Evolutionary conservation across 805 yeast species (phyloP), one percentile per base, ranked within the genome.

Genomic region (Kodamaea laetipori): DNA sequence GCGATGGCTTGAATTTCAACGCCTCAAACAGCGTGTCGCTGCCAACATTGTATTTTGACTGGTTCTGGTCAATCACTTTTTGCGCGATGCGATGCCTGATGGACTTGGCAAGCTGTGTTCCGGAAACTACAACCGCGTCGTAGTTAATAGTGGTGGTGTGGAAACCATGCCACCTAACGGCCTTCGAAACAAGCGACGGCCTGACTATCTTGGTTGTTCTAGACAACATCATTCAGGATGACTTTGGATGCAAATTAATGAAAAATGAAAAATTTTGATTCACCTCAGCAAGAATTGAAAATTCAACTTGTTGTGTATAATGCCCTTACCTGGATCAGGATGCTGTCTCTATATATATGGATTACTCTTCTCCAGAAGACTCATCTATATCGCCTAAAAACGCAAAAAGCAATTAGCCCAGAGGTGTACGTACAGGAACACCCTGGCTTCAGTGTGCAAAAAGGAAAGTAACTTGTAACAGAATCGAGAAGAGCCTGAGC

Each of bases 1-100:
- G 73, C 43, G 77, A 75, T 6, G 98, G 97, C 48, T 74, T 69
- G 69, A 88, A 88, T 43, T 58, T 63, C 45, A 71, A 60, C 35
- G 50, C 53, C 32, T 61, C 67, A 37, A 64, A 64, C 11, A 50
- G 48, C 11, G 53, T 54, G 10, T 37, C 18, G 36, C 37, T 36
- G 8, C 24, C 33, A 13, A 25, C 37, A 15, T 17, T 17, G 36
- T 28, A 21, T 33, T 42, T 21, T 15, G 30, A n/a, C 37, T 58
- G 51, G 54, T 71, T 71, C 50, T 60, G 67, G 24, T 58, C 55
- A 15, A 69, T 50, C 6, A 71, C 75, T 51, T 69, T 69, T 19
- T 64, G 64, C 11, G 75, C 74, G 39, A 71, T 66, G 23, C 58
- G 52, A 35, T 46, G 50, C 52, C 74, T 62, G 39, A 71, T 66